Conservation (phyloP, 306 rosid genomes). For the Castanospermum australe region DNA sequence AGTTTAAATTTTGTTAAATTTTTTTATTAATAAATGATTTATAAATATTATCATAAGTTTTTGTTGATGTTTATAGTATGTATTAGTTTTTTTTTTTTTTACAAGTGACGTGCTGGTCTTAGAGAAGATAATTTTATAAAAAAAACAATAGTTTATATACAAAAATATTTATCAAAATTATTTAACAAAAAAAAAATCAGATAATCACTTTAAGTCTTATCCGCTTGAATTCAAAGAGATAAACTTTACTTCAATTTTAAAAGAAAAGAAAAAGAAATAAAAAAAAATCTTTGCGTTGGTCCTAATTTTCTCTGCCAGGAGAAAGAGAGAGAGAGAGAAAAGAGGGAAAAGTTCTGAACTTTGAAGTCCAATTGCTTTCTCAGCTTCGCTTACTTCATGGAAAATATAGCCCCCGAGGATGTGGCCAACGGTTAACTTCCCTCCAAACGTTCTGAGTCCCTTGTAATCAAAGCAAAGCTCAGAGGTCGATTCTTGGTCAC, state of each 20-base stretch:
- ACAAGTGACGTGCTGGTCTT: too few relatives aligned
- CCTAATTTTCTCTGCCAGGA: slow-evolving; percentile 28
- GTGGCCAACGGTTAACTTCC: slow-evolving; percentile 91
- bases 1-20: too few relatives aligned
- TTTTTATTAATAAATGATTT: too few relatives aligned
- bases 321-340: slow-evolving; percentile 13
- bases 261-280: neutral
- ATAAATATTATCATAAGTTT: too few relatives aligned
- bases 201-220: slow-evolving; percentile 38
- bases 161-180: too few relatives aligned
- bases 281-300: slow-evolving; percentile 26
- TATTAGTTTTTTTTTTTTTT: too few relatives aligned
- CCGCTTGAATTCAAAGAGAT: slow-evolving; percentile 37
- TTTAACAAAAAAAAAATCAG: too few relatives aligned
- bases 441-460: slow-evolving; percentile 67
- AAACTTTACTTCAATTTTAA: slow-evolving; percentile 3
- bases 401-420: slow-evolving; percentile 50
- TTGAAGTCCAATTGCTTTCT: slow-evolving; percentile 46
- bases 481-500: slow-evolving; percentile 70
- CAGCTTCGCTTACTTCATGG: slow-evolving; percentile 66
- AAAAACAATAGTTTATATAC: too few relatives aligned
- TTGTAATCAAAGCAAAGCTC: slow-evolving; percentile 72
- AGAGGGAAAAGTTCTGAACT: slow-evolving; percentile 30
- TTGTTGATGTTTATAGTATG: too few relatives aligned
- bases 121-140: too few relatives aligned